Percentiles rank a stretch among this genome's conserved stretches.
Conservation (phyloP, 345 rosid species). For the Lumnitzera racemosa region DNA sequence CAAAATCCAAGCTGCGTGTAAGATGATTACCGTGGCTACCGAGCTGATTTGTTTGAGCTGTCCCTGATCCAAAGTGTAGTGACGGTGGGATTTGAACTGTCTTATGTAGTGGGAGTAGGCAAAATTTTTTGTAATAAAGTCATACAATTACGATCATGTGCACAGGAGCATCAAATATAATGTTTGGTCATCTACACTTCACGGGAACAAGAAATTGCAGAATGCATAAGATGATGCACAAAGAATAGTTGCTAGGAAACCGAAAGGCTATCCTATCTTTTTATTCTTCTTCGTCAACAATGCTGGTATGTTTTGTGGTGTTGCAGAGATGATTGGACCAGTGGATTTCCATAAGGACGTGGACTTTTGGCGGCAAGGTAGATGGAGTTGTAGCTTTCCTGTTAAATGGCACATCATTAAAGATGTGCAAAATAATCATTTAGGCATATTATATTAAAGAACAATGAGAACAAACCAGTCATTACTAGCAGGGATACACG, state of each 20-base stretch:
- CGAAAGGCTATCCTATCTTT: constrained; percentile 64
- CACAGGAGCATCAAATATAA: constrained; percentile 94
- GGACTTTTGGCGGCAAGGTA: constrained; percentile 99
- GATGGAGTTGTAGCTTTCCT: constrained; percentile 93
- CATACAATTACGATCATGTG: constrained; percentile 95
- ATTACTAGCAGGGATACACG: constrained; percentile 98
- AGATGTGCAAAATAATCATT: constrained; percentile 69
- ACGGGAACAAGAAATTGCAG: constrained; percentile 92
- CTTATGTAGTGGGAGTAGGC: constrained; percentile 10
- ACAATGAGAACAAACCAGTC: constrained; percentile 94
- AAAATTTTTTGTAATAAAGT: constrained; percentile 86
- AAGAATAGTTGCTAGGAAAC: constrained; percentile 41
- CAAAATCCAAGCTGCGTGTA: too few relatives aligned
- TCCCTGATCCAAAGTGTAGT: too few relatives aligned
- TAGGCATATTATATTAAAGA: constrained; percentile 76
- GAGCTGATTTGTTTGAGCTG: too few relatives aligned
- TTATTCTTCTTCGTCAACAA: constrained; percentile 89
- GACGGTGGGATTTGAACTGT: too few relatives aligned
- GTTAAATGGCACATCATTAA: constrained; percentile 94
- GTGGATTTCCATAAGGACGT: constrained; percentile 72
- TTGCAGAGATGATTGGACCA: constrained; percentile 91
- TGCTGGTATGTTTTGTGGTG: constrained; percentile 95
- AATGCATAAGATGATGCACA: constrained; percentile 70
- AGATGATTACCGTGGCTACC: too few relatives aligned
- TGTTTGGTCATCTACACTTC: constrained; percentile 93